Evolutionary conservation across 192 early-diverging fungal genomes (phyloP).

Genomic region (Backusella sp.): DNA sequence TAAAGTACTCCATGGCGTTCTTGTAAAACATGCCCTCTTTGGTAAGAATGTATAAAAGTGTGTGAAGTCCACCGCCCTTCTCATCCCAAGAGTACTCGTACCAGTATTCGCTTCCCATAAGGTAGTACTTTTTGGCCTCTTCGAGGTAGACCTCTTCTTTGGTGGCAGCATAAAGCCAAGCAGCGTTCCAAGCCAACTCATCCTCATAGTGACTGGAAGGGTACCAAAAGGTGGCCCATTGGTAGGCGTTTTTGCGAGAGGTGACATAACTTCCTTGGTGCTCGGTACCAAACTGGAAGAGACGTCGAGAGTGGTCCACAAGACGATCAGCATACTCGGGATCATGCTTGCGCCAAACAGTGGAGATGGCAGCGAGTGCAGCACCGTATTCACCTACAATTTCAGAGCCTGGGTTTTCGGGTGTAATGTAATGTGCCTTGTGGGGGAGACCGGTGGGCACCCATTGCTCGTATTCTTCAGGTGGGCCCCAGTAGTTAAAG

Average conservation of each 20-base stretch:
- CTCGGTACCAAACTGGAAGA: conserved; percentile 45
- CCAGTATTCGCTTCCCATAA: conserved; percentile 17
- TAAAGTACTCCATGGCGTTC: conserved; percentile 35
- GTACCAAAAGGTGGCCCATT: conserved; percentile 46
- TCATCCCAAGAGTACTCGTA: conserved; percentile 51
- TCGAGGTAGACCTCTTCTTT: conserved; percentile 40
- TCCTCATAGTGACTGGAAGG: conserved; percentile 50
- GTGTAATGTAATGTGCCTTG: conserved; percentile 30
- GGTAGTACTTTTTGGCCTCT: conserved; percentile 42
- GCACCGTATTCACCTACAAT: conserved; percentile 53
- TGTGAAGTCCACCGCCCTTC: conserved; percentile 41
- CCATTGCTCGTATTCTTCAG: conserved; percentile 47
- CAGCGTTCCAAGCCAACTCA: conserved; percentile 56
- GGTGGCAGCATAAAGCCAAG: conserved; percentile 57
- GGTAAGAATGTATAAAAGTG: conserved; percentile 44
- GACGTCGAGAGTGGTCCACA: conserved; percentile 43
- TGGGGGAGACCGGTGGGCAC: conserved; percentile 36
- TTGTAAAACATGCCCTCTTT: conserved; percentile 36
- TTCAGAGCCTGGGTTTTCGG: conserved; percentile 28
- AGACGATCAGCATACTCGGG: conserved; percentile 41
- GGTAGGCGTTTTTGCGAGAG: conserved; percentile 37
- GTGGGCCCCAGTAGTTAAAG: conserved; percentile 58
- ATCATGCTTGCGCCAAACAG: conserved; percentile 52
- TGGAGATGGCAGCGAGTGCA: conserved; percentile 51
- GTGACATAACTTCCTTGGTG: conserved; percentile 36